A percentile compares a stretch with the other conserved stretches of the same genome.
Evolutionary conservation across 2,329 filamentous ascomycete genomes (phyloP).

Genomic region (Sclerotinia minor): DNA sequence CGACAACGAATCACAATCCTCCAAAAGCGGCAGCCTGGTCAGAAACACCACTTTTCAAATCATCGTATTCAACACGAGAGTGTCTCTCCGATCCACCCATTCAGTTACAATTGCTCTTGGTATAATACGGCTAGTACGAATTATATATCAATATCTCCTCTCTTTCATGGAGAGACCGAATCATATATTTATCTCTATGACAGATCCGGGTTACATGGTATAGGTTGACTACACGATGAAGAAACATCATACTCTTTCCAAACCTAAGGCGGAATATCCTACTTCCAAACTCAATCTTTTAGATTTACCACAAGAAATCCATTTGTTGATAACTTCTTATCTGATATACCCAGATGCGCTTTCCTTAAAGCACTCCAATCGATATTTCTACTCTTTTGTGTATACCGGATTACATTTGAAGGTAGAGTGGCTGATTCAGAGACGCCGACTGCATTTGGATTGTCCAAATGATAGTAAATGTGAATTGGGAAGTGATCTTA

Average conservation of each 20-base stretch:
- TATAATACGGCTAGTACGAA: neutral
- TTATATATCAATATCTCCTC: neutral
- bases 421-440: constrained; percentile 67
- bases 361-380: constrained; percentile 65
- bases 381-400: constrained; percentile 63
- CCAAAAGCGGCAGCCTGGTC: constrained; percentile 14
- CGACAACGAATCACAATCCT: neutral
- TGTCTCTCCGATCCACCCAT: neutral
- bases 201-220: neutral
- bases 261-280: neutral
- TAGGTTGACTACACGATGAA: constrained; percentile 4
- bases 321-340: constrained; percentile 58
- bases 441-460: constrained; percentile 62
- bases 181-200: neutral
- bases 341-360: constrained; percentile 71
- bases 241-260: neutral
- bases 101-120: neutral
- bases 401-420: constrained; percentile 66
- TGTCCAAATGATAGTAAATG: constrained; percentile 61
- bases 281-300: constrained; percentile 18
- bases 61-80: constrained; percentile 4
- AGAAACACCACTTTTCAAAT: constrained; percentile 14
- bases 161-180: neutral
- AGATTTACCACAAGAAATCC: constrained; percentile 64
- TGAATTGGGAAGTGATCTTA: constrained; percentile 58